phyloP scores from a whole-genome alignment of 2,329 filamentous ascomycete genomes.

The Pseudocercospora macadamiae region DNA sequence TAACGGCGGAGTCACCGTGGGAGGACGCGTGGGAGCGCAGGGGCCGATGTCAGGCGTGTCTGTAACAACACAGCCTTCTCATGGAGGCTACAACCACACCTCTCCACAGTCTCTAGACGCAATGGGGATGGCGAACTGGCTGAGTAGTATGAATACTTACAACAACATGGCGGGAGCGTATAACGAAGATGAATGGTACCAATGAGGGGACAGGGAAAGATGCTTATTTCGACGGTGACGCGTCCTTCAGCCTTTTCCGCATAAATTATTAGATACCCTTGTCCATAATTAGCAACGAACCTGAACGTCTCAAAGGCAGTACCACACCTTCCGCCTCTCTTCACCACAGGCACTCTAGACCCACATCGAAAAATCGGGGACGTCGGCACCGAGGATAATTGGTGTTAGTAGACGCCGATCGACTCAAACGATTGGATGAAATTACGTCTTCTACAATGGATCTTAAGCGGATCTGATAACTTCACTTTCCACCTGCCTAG shows the following conservation, averaged over 20 bases:
- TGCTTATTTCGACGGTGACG: not conserved
- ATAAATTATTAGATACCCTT: not conserved
- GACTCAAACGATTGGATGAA: not conserved
- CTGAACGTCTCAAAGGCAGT: not conserved
- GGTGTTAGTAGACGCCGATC: no score
- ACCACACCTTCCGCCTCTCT: not conserved
- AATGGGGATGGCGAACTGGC: slow-evolving; percentile 28
- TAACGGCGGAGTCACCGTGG: not conserved
- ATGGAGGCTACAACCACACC: not conserved
- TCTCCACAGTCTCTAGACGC: slow-evolving; percentile 5
- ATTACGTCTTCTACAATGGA: not conserved
- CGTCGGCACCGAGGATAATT: slow-evolving; percentile 2
- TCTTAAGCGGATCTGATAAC: slow-evolving; percentile 15
- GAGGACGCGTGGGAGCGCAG: slow-evolving; percentile 9
- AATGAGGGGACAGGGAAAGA: slow-evolving; percentile 30
- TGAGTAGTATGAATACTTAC: slow-evolving; percentile 34
- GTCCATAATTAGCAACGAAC: not conserved
- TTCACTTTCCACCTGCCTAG: slow-evolving; percentile 7
- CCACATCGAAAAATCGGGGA: not conserved
- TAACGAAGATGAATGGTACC: slow-evolving; percentile 48
- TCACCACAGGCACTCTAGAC: not conserved
- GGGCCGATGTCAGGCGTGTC: not conserved
- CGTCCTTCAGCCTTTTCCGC: not conserved
- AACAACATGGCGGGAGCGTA: slow-evolving; percentile 37
- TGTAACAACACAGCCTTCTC: not conserved